These are phyloP conservation scores for Lasiosphaeria ovina DNA, from an alignment of 495 filamentous ascomycete species.

Conservation along the genomic window DNA sequence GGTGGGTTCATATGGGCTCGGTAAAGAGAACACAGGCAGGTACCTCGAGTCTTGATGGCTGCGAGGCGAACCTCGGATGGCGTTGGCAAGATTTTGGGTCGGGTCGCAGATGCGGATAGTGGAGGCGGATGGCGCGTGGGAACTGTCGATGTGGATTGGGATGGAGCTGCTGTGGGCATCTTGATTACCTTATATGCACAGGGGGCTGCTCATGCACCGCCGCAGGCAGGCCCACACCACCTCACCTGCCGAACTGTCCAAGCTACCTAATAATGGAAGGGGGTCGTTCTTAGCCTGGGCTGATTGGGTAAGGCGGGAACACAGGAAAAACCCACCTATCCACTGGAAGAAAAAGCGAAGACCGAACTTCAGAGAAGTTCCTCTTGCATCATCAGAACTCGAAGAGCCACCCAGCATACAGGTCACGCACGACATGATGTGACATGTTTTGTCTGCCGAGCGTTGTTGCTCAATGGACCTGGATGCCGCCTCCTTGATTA, in stretches of 20 bases:
- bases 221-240: neutral
- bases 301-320: constrained; percentile 19
- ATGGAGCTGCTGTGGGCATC: constrained; percentile 16
- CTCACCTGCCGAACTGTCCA: constrained; percentile 3
- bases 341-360: neutral
- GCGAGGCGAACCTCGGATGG: neutral
- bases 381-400: neutral
- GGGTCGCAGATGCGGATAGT: neutral
- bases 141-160: neutral
- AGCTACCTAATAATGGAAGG: constrained; percentile 15
- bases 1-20: neutral
- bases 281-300: constrained; percentile 4
- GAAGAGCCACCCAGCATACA: too few species aligned
- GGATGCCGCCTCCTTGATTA: too few species aligned
- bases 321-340: constrained; percentile 20
- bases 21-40: constrained; percentile 1
- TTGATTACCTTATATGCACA: constrained; percentile 28
- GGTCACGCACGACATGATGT: neutral
- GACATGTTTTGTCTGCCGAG: neutral
- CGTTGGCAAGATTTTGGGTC: constrained; percentile 2
- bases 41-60: neutral
- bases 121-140: constrained; percentile 1
- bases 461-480: neutral
- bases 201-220: constrained; percentile 1
- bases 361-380: neutral